Percentiles rank a stretch among this genome's conserved stretches.
Conservation (phyloP, 2,329 filamentous ascomycete genomes). For the Cytospora piceicola region DNA sequence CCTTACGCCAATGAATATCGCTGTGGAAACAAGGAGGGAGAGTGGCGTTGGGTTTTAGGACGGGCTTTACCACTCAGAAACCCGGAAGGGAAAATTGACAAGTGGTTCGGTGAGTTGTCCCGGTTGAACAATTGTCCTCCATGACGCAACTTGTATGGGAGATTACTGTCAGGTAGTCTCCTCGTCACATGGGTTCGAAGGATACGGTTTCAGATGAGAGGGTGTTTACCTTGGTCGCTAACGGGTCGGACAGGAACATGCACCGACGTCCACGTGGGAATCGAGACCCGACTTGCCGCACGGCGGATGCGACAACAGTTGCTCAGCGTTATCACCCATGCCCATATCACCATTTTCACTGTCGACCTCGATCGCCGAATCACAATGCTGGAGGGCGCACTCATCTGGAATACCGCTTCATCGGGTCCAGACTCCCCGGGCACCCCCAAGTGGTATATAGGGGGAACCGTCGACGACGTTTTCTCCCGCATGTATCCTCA, state of each 20-base stretch:
- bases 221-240: neutral
- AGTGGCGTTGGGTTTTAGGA: slow-evolving; percentile 80
- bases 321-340: slow-evolving; percentile 73
- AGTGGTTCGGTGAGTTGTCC: slow-evolving; percentile 68
- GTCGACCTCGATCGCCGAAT: slow-evolving; percentile 65
- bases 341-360: slow-evolving; percentile 76
- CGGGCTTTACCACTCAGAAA: slow-evolving; percentile 71
- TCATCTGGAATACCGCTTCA: slow-evolving; percentile 53
- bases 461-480: slow-evolving; percentile 59
- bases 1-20: slow-evolving; percentile 74
- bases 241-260: slow-evolving; percentile 56
- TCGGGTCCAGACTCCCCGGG: slow-evolving; percentile 37
- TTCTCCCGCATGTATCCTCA: slow-evolving; percentile 57
- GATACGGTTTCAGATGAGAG: neutral
- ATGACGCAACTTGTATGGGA: neutral
- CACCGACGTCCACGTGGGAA: slow-evolving; percentile 77
- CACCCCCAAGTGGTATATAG: slow-evolving; percentile 24
- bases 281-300: slow-evolving; percentile 68
- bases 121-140: neutral
- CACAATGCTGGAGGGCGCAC: slow-evolving; percentile 71
- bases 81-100: slow-evolving; percentile 69
- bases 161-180: neutral
- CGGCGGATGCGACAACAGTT: slow-evolving; percentile 72
- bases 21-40: slow-evolving; percentile 66
- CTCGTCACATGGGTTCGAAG: neutral